These are phyloP conservation scores for Magnusiomyces clavatus DNA, from an alignment of 1,139 yeast genomes.

Conservation along the genomic window DNA sequence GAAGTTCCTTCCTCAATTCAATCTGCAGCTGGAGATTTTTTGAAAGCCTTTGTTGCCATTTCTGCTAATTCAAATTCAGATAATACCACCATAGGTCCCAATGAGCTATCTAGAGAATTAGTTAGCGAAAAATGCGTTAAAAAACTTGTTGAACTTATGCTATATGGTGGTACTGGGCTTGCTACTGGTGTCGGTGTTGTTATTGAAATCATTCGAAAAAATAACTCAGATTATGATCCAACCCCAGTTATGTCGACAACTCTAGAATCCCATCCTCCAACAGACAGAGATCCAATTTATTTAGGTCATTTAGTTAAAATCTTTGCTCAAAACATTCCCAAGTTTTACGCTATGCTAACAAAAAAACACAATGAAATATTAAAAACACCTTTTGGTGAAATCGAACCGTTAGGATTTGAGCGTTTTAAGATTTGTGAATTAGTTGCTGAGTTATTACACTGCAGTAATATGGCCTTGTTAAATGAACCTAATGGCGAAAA, in stretches of 20 bases:
- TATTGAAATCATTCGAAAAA: constrained; percentile 89
- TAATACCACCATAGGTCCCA: constrained; percentile 91
- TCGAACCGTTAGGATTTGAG: constrained; percentile 92
- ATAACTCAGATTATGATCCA: constrained; percentile 90
- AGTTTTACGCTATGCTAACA: constrained; percentile 53
- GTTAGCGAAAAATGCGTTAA: constrained; percentile 66
- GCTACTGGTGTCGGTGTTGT: constrained; percentile 95
- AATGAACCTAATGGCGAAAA: constrained; percentile 80
- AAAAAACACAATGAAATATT: constrained; percentile 33
- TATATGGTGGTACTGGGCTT: constrained; percentile 83
- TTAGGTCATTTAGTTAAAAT: constrained; percentile 78
- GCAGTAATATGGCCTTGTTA: constrained; percentile 91
- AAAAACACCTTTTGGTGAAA: constrained; percentile 63
- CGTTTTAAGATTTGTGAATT: constrained; percentile 91
- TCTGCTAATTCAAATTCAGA: constrained; percentile 85
- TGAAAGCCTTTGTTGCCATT: constrained; percentile 87
- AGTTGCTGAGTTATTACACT: constrained; percentile 88
- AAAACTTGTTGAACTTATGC: constrained; percentile 71
- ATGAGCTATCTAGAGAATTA: constrained; percentile 84
- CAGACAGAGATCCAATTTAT: constrained; percentile 90
- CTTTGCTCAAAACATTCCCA: constrained; percentile 67
- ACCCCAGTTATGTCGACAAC: constrained; percentile 84
- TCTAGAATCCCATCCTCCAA: constrained; percentile 87
- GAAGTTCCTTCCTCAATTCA: constrained; percentile 59
- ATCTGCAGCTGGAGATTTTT: constrained; percentile 90